A percentile compares a stretch with the other conserved stretches of the same genome.
Conservation (phyloP, 2,329 filamentous ascomycete genomes). For the Sclerotinia spermophila region DNA sequence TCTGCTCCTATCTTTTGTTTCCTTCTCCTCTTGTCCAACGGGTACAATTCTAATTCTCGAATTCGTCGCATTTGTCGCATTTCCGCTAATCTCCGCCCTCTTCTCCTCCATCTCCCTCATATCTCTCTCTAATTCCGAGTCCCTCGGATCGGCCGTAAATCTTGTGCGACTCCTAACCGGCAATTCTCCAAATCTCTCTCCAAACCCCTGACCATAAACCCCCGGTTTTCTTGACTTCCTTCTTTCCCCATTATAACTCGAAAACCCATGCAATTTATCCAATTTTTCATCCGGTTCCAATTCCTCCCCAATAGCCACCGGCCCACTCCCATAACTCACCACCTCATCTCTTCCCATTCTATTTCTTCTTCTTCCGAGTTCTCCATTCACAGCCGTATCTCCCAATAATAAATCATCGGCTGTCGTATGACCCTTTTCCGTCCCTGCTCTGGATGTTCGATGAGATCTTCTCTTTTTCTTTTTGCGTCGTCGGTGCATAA, state of each 20-base stretch:
- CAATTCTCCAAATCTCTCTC: background rate
- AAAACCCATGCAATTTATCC: background rate
- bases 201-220: background rate
- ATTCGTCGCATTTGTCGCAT: background rate
- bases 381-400: conserved; percentile 6
- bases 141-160: background rate
- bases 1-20: background rate
- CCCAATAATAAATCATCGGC: conserved; percentile 16
- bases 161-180: conserved; percentile 1
- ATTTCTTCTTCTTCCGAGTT: background rate
- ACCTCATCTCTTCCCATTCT: conserved; percentile 10
- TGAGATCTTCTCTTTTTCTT: conserved; percentile 18
- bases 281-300: conserved; percentile 11
- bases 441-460: conserved; percentile 8
- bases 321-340: conserved; percentile 14
- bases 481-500: conserved; percentile 8
- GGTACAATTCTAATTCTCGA: conserved; percentile 15
- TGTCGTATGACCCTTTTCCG: conserved; percentile 11
- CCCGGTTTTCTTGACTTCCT: background rate
- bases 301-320: conserved; percentile 4
- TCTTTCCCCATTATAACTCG: conserved; percentile 8
- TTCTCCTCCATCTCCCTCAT: conserved; percentile 14
- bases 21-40: background rate
- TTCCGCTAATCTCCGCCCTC: conserved; percentile 6
- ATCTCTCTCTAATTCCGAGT: background rate